Evolutionary conservation across 768 basidiomycete species (phyloP).

Genomic region (Serpula lacrymans): DNA sequence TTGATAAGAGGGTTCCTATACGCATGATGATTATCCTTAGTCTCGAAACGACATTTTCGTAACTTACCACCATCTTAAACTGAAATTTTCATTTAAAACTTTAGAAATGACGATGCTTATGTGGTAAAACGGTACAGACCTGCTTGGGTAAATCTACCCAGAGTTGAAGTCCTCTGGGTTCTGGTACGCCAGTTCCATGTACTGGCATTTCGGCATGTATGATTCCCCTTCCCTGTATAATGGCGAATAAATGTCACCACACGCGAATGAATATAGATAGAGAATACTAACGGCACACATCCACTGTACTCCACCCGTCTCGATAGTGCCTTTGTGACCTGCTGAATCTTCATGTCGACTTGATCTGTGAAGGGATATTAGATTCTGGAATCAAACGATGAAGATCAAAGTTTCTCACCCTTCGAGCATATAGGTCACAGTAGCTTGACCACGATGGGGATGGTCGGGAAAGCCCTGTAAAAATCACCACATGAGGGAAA

Average conservation of each 20-base stretch:
- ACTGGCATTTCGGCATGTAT: slow-evolving; percentile 91
- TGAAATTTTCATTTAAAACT: slow-evolving; percentile 28
- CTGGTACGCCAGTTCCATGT: slow-evolving; percentile 58
- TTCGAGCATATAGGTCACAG: slow-evolving; percentile 86
- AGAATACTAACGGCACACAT: slow-evolving; percentile 70
- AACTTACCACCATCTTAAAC: slow-evolving; percentile 71
- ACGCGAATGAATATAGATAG: background rate
- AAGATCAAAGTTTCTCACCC: slow-evolving; percentile 41
- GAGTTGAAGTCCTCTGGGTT: slow-evolving; percentile 82
- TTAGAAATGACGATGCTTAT: slow-evolving; percentile 14
- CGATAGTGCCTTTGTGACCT: slow-evolving; percentile 75
- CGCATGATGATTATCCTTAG: background rate
- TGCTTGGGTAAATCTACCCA: slow-evolving; percentile 82
- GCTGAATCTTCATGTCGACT: slow-evolving; percentile 90
- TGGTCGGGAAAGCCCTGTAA: slow-evolving; percentile 88
- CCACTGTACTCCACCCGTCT: slow-evolving; percentile 90
- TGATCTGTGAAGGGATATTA: slow-evolving; percentile 36
- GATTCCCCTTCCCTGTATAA: slow-evolving; percentile 56
- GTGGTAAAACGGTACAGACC: slow-evolving; percentile 27
- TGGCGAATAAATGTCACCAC: slow-evolving; percentile 1
- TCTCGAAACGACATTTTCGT: background rate
- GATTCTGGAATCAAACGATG: background rate
- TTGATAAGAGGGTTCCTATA: slow-evolving; percentile 77
- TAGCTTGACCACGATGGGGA: slow-evolving; percentile 87
- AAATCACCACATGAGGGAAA: slow-evolving; percentile 3